Base-by-base conservation (phyloP, 2,329 filamentous ascomycete species). In the Fusarium aywerte region DNA sequence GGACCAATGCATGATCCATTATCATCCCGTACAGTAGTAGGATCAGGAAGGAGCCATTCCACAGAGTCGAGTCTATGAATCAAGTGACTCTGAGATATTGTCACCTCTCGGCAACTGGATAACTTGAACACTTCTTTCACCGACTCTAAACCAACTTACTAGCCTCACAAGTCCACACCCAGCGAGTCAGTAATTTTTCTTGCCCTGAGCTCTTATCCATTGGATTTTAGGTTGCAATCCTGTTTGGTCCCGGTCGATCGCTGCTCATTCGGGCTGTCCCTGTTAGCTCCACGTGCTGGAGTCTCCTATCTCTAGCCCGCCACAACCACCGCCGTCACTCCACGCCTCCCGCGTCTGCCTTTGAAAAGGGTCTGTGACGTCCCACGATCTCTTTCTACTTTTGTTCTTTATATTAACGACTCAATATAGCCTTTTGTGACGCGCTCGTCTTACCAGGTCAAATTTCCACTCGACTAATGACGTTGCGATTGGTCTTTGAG, bases 241-340 rank as follows among this genome's bases (percentile, higher is more conserved):
- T 64, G n/a, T 42, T 50, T 48, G 55, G 36, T 59, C 38, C 45
- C 59, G 70, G 25, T 68, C 57, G 66, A 73, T 73, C 70, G 67
- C 67, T 73, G 44, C 67, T 70, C 45, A 53, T 60, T 70, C 58
- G 64, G 69, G 68, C 65, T 49, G 67, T 59, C 47, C 49, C 60
- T 67, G 49, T 54, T 45, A 68, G 62, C 65, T 73, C 71, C 71
- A 73, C 71, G 66, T 71, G 71, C 69, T 57, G 68, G 54, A 52
- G 54, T 58, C 70, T 70, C 69, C 69, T 72, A 68, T 73, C 57
- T 67, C 65, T 54, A 57, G 54, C 35, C 70, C 56, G 60, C 65
- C 61, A 69, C 63, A 68, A 67, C 45, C 45, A 45, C 61, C 54
- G 16, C 68, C 50, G 44, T 39, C 63, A 62, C 67, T 55, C 54